phyloP scores from a whole-genome alignment of 768 basidiomycete genomes.

The Rhodotorula diobovata region DNA sequence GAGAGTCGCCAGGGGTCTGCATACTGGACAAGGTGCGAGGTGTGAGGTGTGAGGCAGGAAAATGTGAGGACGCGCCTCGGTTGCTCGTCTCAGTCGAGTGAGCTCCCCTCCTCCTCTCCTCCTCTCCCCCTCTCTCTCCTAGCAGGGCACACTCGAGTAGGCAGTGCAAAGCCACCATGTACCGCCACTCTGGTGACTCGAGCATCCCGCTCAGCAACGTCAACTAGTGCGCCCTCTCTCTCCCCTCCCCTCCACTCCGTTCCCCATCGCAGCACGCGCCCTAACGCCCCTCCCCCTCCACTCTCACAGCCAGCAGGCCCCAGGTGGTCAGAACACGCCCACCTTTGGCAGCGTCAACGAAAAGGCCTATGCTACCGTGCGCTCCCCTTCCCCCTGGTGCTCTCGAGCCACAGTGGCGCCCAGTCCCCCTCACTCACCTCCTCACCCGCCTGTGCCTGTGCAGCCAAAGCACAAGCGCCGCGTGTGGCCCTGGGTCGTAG shows the following conservation, averaged over 20 bases:
- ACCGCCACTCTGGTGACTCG: slow-evolving; percentile 22
- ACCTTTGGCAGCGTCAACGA: background rate
- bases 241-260: background rate
- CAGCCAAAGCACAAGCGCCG: slow-evolving; percentile 28
- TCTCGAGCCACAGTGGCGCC: too few relatives aligned
- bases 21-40: too few relatives aligned
- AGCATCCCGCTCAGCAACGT: slow-evolving; percentile 13
- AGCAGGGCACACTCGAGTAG: too few relatives aligned
- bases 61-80: too few relatives aligned
- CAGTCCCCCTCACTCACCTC: background rate
- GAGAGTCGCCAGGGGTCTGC: too few relatives aligned
- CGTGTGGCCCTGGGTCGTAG: slow-evolving; percentile 59
- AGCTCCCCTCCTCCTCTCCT: too few relatives aligned
- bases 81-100: too few relatives aligned
- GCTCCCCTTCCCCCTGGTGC: background rate
- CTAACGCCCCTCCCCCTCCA: background rate
- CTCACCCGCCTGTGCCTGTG: background rate
- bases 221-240: background rate
- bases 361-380: background rate
- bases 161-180: background rate
- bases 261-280: background rate
- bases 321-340: background rate
- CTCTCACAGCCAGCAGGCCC: slow-evolving; percentile 7
- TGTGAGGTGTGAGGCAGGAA: too few relatives aligned
- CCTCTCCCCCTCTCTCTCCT: too few relatives aligned